Evolutionary conservation across 371 early-diverging fungal species (phyloP), one percentile per base, ranked within the genome.

Genomic region (Dinochytrium kinnereticum): DNA sequence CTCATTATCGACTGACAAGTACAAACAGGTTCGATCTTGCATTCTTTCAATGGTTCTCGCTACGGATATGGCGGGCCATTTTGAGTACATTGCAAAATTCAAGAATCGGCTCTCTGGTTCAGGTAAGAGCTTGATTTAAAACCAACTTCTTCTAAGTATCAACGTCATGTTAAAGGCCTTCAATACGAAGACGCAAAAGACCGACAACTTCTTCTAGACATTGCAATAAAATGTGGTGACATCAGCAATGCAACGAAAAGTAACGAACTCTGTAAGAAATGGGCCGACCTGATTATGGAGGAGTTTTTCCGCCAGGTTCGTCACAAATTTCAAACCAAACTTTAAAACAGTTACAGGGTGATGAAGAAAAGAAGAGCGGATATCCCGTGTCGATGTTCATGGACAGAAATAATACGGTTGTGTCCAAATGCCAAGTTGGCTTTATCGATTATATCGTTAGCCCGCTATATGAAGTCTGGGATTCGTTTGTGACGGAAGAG

Each of bases 211-310:
- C 31, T 83, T 21, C 59, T 87, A 61, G 78, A 86, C 33, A 83
- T 89, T 24, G 80, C 82, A 44, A 86, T 89, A 37, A 89, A 89
- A 75, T 85, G 86, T 61, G 82, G 87, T 1, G 89, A 89, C 75
- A 76, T 89, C 28, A 81, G 75, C 69, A 89, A 89, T 77, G 79
- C 87, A 1, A 68, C 86, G 2, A 89, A 89, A 65, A 80, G 78
- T 31, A 55, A 74, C 13, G 77, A 72, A 0, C 71, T 87, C n/a
- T 83, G 78, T 51, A 73, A 68, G 28, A 68, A 80, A 55, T 89
- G 89, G 89, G 78, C 86, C 0, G 73, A 74, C 26, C 39, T 64
- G 34, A 80, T 88, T 65, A 86, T 85, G 85, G 86, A 86, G 36
- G 89, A 89, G 74, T 89, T 89, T 71, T 82, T 80, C 72, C 24